Conservation (phyloP, 2,329 filamentous ascomycete species). For the Epichloe scottii region DNA sequence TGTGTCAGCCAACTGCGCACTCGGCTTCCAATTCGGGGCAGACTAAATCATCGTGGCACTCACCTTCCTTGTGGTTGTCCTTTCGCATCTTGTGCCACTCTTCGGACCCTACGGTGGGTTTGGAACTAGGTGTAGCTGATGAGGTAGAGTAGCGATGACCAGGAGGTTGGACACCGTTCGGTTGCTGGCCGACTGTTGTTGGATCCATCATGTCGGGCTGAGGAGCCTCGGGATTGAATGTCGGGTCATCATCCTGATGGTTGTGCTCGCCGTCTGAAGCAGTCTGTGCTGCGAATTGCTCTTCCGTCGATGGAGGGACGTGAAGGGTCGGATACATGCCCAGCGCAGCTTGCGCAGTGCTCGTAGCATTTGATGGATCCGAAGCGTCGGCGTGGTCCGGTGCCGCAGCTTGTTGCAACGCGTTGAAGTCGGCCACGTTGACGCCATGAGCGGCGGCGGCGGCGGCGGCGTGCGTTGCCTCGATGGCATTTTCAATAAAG, state of each 20-base stretch:
- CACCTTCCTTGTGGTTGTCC: conserved; percentile 98
- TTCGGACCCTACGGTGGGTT: conserved; percentile 86
- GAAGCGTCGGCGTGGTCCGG: conserved; percentile 33
- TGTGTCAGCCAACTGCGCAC: conserved; percentile 12
- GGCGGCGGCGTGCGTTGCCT: conserved; percentile 26
- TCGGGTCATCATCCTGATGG: conserved; percentile 19
- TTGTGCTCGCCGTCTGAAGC: conserved; percentile 20
- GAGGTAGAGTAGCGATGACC: conserved; percentile 22
- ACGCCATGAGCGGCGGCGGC: conserved; percentile 26
- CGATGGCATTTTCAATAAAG: conserved; percentile 43
- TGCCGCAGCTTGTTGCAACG: conserved; percentile 40
- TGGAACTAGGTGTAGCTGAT: conserved; percentile 37
- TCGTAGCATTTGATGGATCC: conserved; percentile 42
- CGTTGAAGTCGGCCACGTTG: conserved; percentile 42
- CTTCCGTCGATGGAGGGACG: conserved; percentile 44
- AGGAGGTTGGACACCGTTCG: conserved; percentile 27
- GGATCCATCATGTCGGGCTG: conserved; percentile 18
- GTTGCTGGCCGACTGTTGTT: conserved; percentile 12
- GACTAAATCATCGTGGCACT: conserved; percentile 12
- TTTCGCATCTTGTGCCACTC: conserved; percentile 97
- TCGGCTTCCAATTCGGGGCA: too few species aligned
- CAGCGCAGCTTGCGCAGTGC: conserved; percentile 46
- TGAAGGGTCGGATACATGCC: conserved; percentile 49
- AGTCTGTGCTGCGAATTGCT: conserved; percentile 45
- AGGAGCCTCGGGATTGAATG: conserved; percentile 21